Evolutionary conservation across 805 yeast species (phyloP).

Genomic region (Saccharomycopsis vini): DNA sequence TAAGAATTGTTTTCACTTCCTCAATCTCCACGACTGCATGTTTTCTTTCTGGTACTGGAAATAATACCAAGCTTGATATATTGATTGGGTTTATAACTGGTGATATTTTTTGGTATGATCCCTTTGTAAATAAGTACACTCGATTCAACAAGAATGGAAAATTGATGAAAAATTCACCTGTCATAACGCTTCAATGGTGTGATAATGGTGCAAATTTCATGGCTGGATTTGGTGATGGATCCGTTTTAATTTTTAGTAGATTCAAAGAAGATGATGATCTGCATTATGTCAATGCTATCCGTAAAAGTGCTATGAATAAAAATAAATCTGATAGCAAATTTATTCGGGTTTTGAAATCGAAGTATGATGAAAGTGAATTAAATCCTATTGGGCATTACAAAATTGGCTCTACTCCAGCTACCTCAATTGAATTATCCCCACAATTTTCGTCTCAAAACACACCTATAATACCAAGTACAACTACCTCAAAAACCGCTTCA

Average conservation of each 20-base stretch:
- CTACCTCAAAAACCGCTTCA: too few relatives aligned
- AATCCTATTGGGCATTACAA: conserved; percentile 54
- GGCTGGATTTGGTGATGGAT: conserved; percentile 59
- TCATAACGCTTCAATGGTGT: conserved; percentile 40
- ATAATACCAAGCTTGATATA: conserved; percentile 34
- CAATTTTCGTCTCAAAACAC: too few relatives aligned
- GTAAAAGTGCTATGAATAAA: conserved; percentile 27
- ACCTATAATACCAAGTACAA: too few relatives aligned
- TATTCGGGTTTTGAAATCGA: conserved; percentile 9
- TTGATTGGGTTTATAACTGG: conserved; percentile 59
- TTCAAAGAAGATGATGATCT: conserved; percentile 38
- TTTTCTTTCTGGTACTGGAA: not conserved
- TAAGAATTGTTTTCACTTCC: conserved; percentile 33
- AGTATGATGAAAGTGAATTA: conserved; percentile 7
- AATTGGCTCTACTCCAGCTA: conserved; percentile 50
- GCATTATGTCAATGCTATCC: conserved; percentile 20
- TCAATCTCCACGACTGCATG: conserved; percentile 10
- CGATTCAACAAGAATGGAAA: conserved; percentile 27
- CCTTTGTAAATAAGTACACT: not conserved
- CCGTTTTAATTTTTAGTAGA: conserved; percentile 42
- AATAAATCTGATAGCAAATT: conserved; percentile 24
- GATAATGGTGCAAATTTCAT: conserved; percentile 38
- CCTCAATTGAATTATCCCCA: too few relatives aligned
- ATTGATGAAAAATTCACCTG: conserved; percentile 33
- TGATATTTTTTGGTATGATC: conserved; percentile 55